Base-by-base conservation (phyloP, 805 yeast species). In the Debaryomyces tyrocola region DNA sequence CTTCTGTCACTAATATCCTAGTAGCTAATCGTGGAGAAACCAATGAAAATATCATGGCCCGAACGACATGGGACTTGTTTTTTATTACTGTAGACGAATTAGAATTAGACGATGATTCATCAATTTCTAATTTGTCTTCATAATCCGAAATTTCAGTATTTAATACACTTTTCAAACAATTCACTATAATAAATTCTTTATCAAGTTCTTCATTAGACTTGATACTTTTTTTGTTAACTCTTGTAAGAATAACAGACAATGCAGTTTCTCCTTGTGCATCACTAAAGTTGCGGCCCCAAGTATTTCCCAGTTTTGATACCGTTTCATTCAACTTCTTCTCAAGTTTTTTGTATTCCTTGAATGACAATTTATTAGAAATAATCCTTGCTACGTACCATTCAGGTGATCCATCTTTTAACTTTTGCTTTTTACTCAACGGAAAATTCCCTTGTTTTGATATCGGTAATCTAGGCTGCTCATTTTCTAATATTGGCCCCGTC, bases 121-220 rank as follows among this genome's bases (percentile, higher is more conserved):
- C 56, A 21, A 41, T 43, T 12, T 40, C 55, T 6, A 20, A 20
- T 9, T 50, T 48, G 17, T 24, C 27, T 1, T 51, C 54, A 14
- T 51, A 53, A 15, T 54, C 60, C 11, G 45, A 45, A 28, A 45
- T 51, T 27, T 60, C 69, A 4, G 57, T 51, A 38, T 66, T 67
- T 17, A 72, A 43, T 2, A 71, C 63, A 46, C 61, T 57, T 47
- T 64, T 69, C 43, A 73, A 62, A 44, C 75, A 72, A 48, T 59
- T 64, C 9, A 74, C 68, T 29, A 73, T 72, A 17, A 56, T 49
- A 44, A 52, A 68, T 46, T 73, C 78, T 44, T 56, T 66, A 43
- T 72, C 76, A 33, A 73, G 68, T 46, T 71, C 77, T 27, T 72
- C 77, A 48, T 73, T 72, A 3, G 75, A 67, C 51, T 73, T 73